phyloP scores from a whole-genome alignment of 768 basidiomycete species.

The Gymnopilus junonius region DNA sequence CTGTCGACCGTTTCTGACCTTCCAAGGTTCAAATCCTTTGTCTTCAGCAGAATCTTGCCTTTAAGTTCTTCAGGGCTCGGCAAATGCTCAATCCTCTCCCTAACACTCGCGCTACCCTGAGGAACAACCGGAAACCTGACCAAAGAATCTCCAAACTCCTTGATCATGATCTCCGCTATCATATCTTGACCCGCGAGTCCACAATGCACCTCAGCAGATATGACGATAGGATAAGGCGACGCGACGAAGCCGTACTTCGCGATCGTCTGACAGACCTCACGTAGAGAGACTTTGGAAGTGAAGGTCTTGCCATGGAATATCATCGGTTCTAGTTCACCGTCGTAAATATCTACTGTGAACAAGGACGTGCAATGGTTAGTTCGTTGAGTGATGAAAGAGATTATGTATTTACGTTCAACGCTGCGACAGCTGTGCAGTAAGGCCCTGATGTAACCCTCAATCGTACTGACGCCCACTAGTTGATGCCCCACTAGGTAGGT shows the following conservation, averaged over 20 bases:
- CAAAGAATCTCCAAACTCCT: slow-evolving; percentile 50
- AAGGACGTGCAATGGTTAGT: slow-evolving; percentile 46
- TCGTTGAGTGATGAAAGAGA: slow-evolving; percentile 53
- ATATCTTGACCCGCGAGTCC: slow-evolving; percentile 57
- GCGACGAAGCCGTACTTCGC: slow-evolving; percentile 92
- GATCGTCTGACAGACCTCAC: slow-evolving; percentile 86
- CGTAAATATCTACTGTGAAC: slow-evolving; percentile 84
- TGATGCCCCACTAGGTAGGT: slow-evolving; percentile 89
- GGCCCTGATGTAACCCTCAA: slow-evolving; percentile 91
- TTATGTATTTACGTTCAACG: slow-evolving; percentile 74
- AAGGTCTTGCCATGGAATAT: slow-evolving; percentile 95
- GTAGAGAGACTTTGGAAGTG: slow-evolving; percentile 82
- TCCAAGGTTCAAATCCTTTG: slow-evolving; percentile 74
- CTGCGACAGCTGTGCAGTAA: slow-evolving; percentile 86
- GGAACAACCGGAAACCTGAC: slow-evolving; percentile 33
- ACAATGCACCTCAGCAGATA: slow-evolving; percentile 97
- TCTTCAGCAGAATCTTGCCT: slow-evolving; percentile 85
- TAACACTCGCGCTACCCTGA: slow-evolving; percentile 40
- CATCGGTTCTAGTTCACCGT: slow-evolving; percentile 83
- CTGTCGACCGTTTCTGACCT: slow-evolving; percentile 22
- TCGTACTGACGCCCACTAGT: slow-evolving; percentile 82
- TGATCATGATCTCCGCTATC: slow-evolving; percentile 50
- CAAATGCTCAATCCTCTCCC: slow-evolving; percentile 50
- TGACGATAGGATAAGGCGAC: slow-evolving; percentile 94
- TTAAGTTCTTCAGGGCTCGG: slow-evolving; percentile 91